Base-by-base conservation (phyloP, 2,329 filamentous ascomycete genomes). In the Ascochyta viciae-villosae region DNA sequence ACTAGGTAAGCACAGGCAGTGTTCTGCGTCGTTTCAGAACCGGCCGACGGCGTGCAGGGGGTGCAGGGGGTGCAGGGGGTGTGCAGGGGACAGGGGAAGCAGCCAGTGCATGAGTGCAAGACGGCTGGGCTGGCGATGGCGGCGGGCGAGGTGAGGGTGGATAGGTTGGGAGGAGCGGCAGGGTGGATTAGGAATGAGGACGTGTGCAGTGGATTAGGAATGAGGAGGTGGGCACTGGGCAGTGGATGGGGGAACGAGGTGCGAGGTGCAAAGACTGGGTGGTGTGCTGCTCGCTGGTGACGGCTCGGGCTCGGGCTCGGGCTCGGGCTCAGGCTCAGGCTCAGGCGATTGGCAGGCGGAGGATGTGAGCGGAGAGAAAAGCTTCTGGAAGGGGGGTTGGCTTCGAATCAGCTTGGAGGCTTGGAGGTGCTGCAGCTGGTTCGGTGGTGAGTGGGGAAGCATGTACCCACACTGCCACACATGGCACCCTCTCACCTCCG, bases 331-430 rank as follows among this genome's bases (percentile, higher is more conserved):
- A 26, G 24, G 24, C 24, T 26, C 24, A 26, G 8, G 3, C 29
- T 3, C 13, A 16, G 38, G 31, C 19, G 23, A 29, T 35, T 16
- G 33, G 19, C n/a, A 35, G 31, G 23, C 34, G 41, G 24, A 41
- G 45, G 40, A 34, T 26, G 43, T 15, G 12, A n/a, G 52, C 34
- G 46, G 44, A 48, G 43, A 31, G 45, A 34, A 49, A 49, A 51
- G 29, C 47, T 56, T 56, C 53, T 37, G 27, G 53, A 56, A 54
- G 46, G 22, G 23, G 38, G 37, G 54, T 39, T 23, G 19, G 54
- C 54, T 57, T 57, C 54, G 38, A 50, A 27, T 29, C 52, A 37
- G 42, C 47, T 57, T 57, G 48, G 26, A 49, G 29, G 41, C 27
- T 39, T 31, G 29, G 33, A 19, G 22, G 15, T 19, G 42, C 42